Conservation (phyloP, 306 rosid species). For the Prunus campanulata region DNA sequence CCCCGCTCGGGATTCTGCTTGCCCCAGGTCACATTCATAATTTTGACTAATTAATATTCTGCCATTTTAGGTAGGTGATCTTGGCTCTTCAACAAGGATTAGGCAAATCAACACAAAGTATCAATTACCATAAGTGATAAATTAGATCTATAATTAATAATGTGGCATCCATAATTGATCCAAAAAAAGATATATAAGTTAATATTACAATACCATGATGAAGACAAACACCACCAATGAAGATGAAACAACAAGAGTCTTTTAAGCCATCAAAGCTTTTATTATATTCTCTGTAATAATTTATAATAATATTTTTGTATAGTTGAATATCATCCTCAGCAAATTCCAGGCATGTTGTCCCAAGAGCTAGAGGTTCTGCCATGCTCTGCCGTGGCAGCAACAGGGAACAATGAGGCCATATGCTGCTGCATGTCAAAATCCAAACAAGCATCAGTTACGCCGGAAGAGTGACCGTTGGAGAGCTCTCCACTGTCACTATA, state of each 20-base stretch:
- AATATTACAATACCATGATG: background rate
- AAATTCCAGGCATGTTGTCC: slow-evolving; percentile 71
- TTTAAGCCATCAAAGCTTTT: background rate
- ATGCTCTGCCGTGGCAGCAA: slow-evolving; percentile 39
- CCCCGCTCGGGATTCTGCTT: accelerated
- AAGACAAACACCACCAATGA: background rate
- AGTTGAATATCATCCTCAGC: slow-evolving; percentile 28
- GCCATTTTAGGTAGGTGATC: no score
- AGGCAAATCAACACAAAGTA: no score
- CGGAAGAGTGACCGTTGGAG: slow-evolving; percentile 44
- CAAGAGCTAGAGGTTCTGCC: slow-evolving; percentile 44
- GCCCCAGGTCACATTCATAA: no score
- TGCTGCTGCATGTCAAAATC: slow-evolving; percentile 61
- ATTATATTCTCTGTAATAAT: background rate
- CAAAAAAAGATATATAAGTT: no score
- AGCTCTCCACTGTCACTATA: slow-evolving; percentile 28
- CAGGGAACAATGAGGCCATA: slow-evolving; percentile 60
- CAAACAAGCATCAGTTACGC: slow-evolving; percentile 38
- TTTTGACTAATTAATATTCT: no score
- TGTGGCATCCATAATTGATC: no score
- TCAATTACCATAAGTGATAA: no score
- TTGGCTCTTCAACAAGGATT: no score
- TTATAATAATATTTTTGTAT: background rate
- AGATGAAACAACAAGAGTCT: background rate
- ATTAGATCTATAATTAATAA: no score